Evolutionary conservation across 352 stramenopile species (phyloP).

Genomic region (Phytopythium helicoides): DNA sequence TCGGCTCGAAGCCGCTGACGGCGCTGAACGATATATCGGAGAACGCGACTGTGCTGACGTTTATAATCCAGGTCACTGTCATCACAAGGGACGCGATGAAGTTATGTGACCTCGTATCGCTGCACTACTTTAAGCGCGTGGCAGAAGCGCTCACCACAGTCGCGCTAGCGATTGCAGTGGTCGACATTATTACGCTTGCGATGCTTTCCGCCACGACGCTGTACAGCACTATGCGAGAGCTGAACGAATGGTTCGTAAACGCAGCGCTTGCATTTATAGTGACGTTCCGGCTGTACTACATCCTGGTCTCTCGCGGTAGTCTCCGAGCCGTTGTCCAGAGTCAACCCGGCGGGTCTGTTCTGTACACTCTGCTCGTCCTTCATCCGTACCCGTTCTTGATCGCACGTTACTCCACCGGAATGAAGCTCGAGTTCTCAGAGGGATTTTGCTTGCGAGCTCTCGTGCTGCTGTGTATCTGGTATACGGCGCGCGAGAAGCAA

Average conservation of each 20-base stretch:
- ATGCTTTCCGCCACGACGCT: neutral
- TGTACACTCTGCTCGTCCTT: constrained; percentile 24
- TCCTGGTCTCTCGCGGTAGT: constrained; percentile 14
- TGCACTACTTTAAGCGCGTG: constrained; percentile 17
- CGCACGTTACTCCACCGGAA: neutral
- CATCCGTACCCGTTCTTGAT: constrained; percentile 30
- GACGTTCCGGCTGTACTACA: constrained; percentile 27
- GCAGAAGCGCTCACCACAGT: constrained; percentile 14
- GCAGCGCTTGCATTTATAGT: constrained; percentile 21
- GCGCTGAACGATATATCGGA: constrained; percentile 18
- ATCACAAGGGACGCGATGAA: constrained; percentile 28
- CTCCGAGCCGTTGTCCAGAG: constrained; percentile 11
- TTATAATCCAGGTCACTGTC: constrained; percentile 28
- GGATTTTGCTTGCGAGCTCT: constrained; percentile 16
- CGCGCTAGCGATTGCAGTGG: constrained; percentile 1
- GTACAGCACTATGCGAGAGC: neutral
- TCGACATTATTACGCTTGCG: constrained; percentile 7
- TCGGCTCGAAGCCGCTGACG: constrained; percentile 5
- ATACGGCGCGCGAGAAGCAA: constrained; percentile 14
- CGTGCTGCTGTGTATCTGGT: constrained; percentile 16
- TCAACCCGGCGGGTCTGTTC: constrained; percentile 16
- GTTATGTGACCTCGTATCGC: constrained; percentile 17
- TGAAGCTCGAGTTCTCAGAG: constrained; percentile 6
- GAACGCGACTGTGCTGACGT: constrained; percentile 14
- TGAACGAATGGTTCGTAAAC: constrained; percentile 16